Evolutionary conservation across 2,329 filamentous ascomycete genomes (phyloP).

Genomic region (Aspergillus puulaauensis): DNA sequence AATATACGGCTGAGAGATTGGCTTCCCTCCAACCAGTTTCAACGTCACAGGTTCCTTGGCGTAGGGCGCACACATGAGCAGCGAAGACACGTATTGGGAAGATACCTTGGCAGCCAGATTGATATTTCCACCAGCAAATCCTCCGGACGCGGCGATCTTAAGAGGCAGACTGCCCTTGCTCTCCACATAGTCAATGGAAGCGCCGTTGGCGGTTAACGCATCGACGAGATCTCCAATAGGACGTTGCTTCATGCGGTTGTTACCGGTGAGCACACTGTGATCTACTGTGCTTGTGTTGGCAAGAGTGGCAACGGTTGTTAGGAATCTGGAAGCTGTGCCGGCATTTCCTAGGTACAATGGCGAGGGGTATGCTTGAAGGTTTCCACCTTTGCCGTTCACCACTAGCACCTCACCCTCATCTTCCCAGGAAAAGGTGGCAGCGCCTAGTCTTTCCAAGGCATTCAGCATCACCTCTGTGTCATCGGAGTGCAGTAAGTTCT

Average conservation of each 20-base stretch:
- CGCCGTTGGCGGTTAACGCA: conserved; percentile 80
- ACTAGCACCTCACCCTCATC: conserved; percentile 89
- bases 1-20: conserved; percentile 95
- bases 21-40: conserved; percentile 89
- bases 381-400: conserved; percentile 86
- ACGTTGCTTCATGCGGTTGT: conserved; percentile 91
- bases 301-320: conserved; percentile 87
- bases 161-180: conserved; percentile 81
- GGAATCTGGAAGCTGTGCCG: conserved; percentile 90
- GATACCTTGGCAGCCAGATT: conserved; percentile 93
- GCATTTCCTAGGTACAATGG: conserved; percentile 94
- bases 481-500: conserved; percentile 91
- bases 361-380: conserved; percentile 70
- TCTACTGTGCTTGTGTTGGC: conserved; percentile 64
- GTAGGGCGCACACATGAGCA: conserved; percentile 95
- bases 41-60: conserved; percentile 91
- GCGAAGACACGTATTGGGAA: conserved; percentile 97
- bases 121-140: conserved; percentile 82
- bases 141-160: conserved; percentile 75
- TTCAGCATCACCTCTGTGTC: conserved; percentile 97
- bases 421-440: conserved; percentile 89
- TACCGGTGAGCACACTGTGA: conserved; percentile 84
- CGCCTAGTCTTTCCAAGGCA: conserved; percentile 79
- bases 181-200: conserved; percentile 83
- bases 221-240: conserved; percentile 93